These are phyloP conservation scores for Teunomyces panamensis DNA, from an alignment of 805 yeast species.

Conservation along the genomic window DNA sequence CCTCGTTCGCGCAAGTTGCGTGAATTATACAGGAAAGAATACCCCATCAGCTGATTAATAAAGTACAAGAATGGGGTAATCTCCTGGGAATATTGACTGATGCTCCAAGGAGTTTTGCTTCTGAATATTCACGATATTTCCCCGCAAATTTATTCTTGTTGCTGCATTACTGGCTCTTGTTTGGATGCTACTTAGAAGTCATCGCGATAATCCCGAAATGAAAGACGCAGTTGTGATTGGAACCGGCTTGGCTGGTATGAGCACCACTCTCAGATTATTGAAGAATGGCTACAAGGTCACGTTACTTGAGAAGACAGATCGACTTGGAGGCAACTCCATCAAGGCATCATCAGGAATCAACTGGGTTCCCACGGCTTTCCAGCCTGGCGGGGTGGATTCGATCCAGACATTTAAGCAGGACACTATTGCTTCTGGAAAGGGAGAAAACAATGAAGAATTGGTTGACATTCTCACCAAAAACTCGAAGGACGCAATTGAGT, in stretches of 20 bases:
- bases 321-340: constrained; percentile 57
- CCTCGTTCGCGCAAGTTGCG: background rate
- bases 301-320: constrained; percentile 47
- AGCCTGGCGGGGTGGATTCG: constrained; percentile 22
- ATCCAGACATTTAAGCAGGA: constrained; percentile 25
- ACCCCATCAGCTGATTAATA: background rate
- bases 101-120: background rate
- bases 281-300: constrained; percentile 40
- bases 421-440: constrained; percentile 33
- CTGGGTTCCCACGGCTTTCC: constrained; percentile 34
- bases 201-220: background rate
- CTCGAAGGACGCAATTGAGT: constrained; percentile 29
- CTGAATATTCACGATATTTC: background rate
- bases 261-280: constrained; percentile 39
- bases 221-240: constrained; percentile 42
- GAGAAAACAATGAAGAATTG: constrained; percentile 21
- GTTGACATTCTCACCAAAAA: constrained; percentile 22
- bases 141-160: background rate
- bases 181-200: background rate
- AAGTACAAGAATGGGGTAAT: background rate
- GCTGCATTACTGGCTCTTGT: constrained; percentile 3
- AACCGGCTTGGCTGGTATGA: constrained; percentile 55
- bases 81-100: background rate
- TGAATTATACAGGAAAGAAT: background rate
- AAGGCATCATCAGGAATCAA: constrained; percentile 65